Base-by-base conservation (phyloP, 2,329 filamentous ascomycete species). In the Aspergillus aculeatus region DNA sequence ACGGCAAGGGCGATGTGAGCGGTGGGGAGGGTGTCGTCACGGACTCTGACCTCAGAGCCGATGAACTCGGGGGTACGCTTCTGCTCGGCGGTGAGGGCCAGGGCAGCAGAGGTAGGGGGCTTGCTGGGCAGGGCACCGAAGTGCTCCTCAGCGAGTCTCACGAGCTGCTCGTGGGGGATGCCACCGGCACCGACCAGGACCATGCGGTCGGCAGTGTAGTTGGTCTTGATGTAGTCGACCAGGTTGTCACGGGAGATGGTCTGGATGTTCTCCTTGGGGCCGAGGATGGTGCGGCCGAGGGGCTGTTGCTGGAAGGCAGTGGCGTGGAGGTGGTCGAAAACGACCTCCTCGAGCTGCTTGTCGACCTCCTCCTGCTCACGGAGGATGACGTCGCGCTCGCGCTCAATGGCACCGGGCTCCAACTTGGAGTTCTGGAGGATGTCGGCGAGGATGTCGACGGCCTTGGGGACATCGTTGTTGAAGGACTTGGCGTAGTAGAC, bases 401-500 rank as follows among this genome's bases (percentile, higher is more conserved):
- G 90, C 85, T 99, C 93, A 75, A 95, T 97, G 72, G 95, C 94
- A 60, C 86, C 83, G 74, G 87, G 83, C 82, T 99, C 95, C 77
- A 99, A 92, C 84, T 96, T 97, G 69, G 95, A 98, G 88, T 99
- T 96, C 81, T 98, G 95, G 64, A 99, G 91, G 77, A 99, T 99
- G 78, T 99, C 95, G 84, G 95, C 90, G 64, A 99, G 91, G 74
- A 99, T 98, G 80, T 99, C 92, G 80, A 99, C 95, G 76, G 91
- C 91, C 79, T 93, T 90, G 73, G 93, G 93, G 63, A 98, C 92
- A 78, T 99, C 94, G 80, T 90, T 88, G 84, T 99, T 99, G 85
- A 99, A 96, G 67, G 94, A 89, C 84, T 98, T 97, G 81, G 95
- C 95, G 81, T 98, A 99, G 87, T 99, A 99, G 76, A 99, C 95